Evolutionary conservation across 148 eudicot species (phyloP), one percentile per base, ranked within the genome.

Genomic region (Polygonum aviculare): DNA sequence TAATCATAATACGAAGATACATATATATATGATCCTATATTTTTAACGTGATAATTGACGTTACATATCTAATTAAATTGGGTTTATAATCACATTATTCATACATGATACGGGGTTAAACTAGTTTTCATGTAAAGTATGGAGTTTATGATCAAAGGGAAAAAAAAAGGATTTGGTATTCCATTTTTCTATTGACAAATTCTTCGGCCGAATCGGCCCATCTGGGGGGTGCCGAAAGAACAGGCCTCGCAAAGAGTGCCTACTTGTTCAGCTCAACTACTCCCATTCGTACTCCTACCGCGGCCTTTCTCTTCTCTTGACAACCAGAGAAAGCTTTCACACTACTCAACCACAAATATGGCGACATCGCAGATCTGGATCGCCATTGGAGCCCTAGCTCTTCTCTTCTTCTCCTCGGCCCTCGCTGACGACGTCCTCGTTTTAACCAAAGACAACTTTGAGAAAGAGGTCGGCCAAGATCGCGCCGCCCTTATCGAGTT

Each of bases 401-500:
- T 82, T 73, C 45, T 86, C 35, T 54, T 82, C 47, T 36, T 77
- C 69, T 82, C 87, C 16, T 79, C 82, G 2, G 87, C 78, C 3
- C 75, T 74, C 40, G 93, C 95, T 0, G 98, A 92, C 21, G 98
- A 88, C 52, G 97, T 94, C 59, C 89, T 92, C 36, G 90, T 93
- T 65, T 81, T 94, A 86, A 92, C 98, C n/a, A 87, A 92, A 79
- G 98, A 92, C 0, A 94, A 89, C 75, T 94, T 94, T 80, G 96
- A 94, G 73, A 87, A 94, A 65, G 93, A 92, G 74, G 91, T 94
- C 83, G 98, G 98, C 67, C 88, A 87, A 80, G 97, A 94, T 90
- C 92, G 91, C 16, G 98, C 74, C 77, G 96, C 97, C 80, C 97
- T 94, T 79, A 90, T 94, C 62, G 97, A 94, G 73, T 94, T 94